These are phyloP conservation scores for Fusarium luffae DNA, from an alignment of 2,329 filamentous ascomycete genomes.

Conservation along the genomic window DNA sequence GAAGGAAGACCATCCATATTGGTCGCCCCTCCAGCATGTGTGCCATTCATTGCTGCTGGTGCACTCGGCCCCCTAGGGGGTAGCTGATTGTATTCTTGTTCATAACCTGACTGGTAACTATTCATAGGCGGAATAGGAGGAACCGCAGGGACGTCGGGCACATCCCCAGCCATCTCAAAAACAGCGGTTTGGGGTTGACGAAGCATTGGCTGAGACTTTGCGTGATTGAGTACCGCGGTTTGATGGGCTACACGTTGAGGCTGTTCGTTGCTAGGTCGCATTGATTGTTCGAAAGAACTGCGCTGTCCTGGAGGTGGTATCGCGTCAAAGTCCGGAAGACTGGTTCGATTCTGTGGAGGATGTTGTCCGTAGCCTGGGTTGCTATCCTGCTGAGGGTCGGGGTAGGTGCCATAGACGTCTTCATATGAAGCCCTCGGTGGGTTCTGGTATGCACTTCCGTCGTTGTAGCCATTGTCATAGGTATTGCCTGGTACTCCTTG, in stretches of 20 bases:
- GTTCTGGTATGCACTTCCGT: conserved; percentile 46
- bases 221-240: conserved; percentile 66
- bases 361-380: conserved; percentile 41
- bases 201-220: conserved; percentile 75
- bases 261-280: conserved; percentile 54
- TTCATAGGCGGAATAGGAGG: conserved; percentile 46
- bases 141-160: conserved; percentile 65
- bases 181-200: conserved; percentile 73
- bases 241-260: conserved; percentile 63
- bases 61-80: conserved; percentile 49
- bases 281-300: conserved; percentile 61
- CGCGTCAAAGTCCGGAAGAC: conserved; percentile 59
- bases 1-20: conserved; percentile 63
- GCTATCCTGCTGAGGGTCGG: conserved; percentile 53
- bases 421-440: conserved; percentile 55
- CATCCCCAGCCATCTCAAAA: conserved; percentile 78
- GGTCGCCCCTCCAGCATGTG: conserved; percentile 27
- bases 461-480: conserved; percentile 49
- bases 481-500: conserved; percentile 54
- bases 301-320: conserved; percentile 48
- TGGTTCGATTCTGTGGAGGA: conserved; percentile 37
- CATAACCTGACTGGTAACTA: conserved; percentile 47
- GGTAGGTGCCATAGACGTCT: conserved; percentile 67
- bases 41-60: conserved; percentile 38
- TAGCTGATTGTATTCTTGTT: conserved; percentile 41